Evolutionary conservation across 1,139 yeast species (phyloP).

Genomic region (Yamadazyma spencermartinsiae): DNA sequence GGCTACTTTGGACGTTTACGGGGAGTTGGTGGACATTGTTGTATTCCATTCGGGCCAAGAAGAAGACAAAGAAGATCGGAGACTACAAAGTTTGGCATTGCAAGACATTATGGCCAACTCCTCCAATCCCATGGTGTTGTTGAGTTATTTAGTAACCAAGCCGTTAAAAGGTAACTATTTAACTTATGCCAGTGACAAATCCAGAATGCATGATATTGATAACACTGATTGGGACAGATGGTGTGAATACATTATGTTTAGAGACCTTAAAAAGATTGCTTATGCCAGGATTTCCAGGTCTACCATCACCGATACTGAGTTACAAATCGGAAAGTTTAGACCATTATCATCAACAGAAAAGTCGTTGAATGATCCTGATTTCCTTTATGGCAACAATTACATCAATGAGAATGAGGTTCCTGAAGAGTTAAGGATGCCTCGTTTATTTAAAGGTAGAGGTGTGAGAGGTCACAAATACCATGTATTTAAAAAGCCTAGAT

Average conservation of each 20-base stretch:
- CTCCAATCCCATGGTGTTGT: constrained; percentile 72
- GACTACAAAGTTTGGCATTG: constrained; percentile 77
- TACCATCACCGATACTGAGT: constrained; percentile 93
- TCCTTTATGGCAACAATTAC: constrained; percentile 56
- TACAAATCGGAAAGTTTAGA: constrained; percentile 91
- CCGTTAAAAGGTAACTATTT: constrained; percentile 89
- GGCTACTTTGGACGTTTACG: constrained; percentile 91
- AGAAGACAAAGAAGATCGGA: constrained; percentile 92
- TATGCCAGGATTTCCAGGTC: constrained; percentile 94
- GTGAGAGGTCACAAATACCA: constrained; percentile 92
- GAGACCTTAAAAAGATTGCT: constrained; percentile 82
- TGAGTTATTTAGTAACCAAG: constrained; percentile 86
- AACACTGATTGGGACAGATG: constrained; percentile 95
- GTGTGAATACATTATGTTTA: constrained; percentile 95
- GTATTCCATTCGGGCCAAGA: constrained; percentile 99
- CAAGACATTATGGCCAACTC: constrained; percentile 80
- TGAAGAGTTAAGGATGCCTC: constrained; percentile 73
- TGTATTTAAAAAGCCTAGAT: constrained; percentile 89
- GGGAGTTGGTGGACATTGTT: constrained; percentile 82
- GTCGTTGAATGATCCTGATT: constrained; percentile 36
- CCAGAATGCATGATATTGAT: constrained; percentile 92
- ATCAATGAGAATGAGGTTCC: constrained; percentile 59
- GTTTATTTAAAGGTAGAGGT: constrained; percentile 86
- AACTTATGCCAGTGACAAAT: constrained; percentile 79
- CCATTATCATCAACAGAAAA: constrained; percentile 49